Conservation (phyloP, 257 asterid genomes). For the Leptodermis oblonga region DNA sequence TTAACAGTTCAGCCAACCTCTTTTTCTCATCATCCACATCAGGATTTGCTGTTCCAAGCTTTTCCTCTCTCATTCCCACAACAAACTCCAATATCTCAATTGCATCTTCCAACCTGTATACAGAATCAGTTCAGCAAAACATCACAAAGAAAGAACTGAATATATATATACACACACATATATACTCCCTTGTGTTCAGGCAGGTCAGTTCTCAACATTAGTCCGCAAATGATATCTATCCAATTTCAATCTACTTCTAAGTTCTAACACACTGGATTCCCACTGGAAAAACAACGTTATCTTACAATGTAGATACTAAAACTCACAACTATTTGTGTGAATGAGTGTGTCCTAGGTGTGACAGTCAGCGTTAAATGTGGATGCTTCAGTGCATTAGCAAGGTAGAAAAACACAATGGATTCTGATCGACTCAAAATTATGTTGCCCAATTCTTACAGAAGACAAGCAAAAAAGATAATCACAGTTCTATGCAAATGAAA, state of each 20-base stretch:
- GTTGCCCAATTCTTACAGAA: neutral
- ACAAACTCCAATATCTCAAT: constrained; percentile 70
- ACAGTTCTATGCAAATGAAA: neutral
- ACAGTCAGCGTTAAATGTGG: neutral
- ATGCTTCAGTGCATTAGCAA: neutral
- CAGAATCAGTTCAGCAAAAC: constrained; percentile 2
- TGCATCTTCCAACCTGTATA: constrained; percentile 77
- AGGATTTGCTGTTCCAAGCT: constrained; percentile 97
- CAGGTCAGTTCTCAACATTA: neutral
- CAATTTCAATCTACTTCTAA: neutral
- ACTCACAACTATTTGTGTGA: neutral
- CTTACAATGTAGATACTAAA: no score
- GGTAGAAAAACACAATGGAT: no score
- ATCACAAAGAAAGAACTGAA: neutral
- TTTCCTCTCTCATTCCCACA: constrained; percentile 90
- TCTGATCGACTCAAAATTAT: neutral
- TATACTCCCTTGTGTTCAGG: neutral
- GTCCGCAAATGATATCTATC: neutral
- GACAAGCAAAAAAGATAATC: neutral
- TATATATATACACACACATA: neutral
- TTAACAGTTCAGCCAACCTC: constrained; percentile 77
- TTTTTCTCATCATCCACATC: constrained; percentile 87
- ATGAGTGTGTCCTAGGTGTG: neutral
- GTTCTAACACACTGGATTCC: neutral
- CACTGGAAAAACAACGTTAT: no score